Conservation (phyloP, 257 asterid genomes). For the Nicotiana attenuata region DNA sequence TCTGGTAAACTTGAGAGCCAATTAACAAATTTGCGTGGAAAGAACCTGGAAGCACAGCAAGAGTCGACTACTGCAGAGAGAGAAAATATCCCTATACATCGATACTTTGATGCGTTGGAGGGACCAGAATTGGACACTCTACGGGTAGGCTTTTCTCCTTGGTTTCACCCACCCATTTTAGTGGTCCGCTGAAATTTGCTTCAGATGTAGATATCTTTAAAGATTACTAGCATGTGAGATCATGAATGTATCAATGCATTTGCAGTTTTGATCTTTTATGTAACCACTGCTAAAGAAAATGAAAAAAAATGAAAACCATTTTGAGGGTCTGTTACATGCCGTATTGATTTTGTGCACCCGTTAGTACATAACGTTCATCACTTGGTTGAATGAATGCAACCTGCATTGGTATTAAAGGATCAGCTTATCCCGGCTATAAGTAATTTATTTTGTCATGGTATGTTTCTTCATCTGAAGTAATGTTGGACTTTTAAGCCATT, state of each 20-base stretch:
- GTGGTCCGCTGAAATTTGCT: not conserved
- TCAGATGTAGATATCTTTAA: not conserved
- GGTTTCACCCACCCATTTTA: not conserved
- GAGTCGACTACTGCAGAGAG: constrained; percentile 29
- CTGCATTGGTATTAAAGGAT: too few species aligned
- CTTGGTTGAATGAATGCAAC: too few species aligned
- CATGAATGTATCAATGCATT: not conserved
- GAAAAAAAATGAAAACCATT: too few species aligned
- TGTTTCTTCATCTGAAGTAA: too few species aligned
- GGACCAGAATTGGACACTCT: constrained; percentile 82
- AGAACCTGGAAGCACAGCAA: constrained; percentile 25
- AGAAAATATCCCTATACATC: constrained; percentile 37
- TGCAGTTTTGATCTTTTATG: not conserved
- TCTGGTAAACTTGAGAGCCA: constrained; percentile 74
- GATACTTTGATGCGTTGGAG: constrained; percentile 82
- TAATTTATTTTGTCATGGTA: too few species aligned
- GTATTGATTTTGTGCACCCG: too few species aligned
- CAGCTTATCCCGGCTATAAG: too few species aligned
- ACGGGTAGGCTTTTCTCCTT: constrained; percentile 33
- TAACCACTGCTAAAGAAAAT: not conserved
- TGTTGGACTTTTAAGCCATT: too few species aligned
- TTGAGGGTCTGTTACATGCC: too few species aligned
- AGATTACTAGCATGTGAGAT: not conserved
- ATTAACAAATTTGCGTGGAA: constrained; percentile 45
- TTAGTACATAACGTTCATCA: too few species aligned